phyloP scores from a whole-genome alignment of 2,329 filamentous ascomycete genomes.

The Monilinia fructicola region DNA sequence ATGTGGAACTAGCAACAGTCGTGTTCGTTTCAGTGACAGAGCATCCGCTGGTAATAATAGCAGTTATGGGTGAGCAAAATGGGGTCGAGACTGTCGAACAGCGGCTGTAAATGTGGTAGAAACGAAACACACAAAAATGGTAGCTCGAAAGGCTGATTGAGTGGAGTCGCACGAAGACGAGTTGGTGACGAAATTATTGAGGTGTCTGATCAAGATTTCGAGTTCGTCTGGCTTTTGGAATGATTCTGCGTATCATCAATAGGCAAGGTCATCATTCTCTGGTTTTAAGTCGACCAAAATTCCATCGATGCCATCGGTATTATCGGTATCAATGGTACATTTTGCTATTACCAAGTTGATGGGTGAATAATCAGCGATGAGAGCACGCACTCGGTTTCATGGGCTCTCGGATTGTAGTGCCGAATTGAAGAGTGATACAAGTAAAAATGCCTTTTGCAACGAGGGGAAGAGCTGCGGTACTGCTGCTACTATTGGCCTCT shows the following conservation, averaged over 20 bases:
- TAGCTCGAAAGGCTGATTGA: background rate
- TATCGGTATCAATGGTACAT: background rate
- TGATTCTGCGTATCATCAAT: background rate
- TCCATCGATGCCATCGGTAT: background rate
- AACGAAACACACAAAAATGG: background rate
- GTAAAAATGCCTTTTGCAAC: background rate
- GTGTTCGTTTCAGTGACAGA: background rate
- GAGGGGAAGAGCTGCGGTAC: background rate
- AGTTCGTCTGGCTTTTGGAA: fast-evolving
- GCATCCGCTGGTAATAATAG: too few relatives aligned
- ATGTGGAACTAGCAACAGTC: background rate
- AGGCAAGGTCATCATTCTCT: background rate
- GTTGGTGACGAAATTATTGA: background rate
- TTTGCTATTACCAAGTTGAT: background rate
- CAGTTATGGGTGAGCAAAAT: background rate
- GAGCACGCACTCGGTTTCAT: background rate
- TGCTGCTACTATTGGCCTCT: background rate
- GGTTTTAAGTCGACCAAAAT: background rate
- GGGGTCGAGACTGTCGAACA: background rate
- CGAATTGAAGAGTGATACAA: background rate
- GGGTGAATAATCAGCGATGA: background rate
- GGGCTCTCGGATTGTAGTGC: background rate
- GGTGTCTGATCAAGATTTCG: background rate
- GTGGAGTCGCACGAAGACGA: background rate
- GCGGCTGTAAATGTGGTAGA: background rate